Conservation (phyloP, 208 protist genomes). For the Porcisia deanei region DNA sequence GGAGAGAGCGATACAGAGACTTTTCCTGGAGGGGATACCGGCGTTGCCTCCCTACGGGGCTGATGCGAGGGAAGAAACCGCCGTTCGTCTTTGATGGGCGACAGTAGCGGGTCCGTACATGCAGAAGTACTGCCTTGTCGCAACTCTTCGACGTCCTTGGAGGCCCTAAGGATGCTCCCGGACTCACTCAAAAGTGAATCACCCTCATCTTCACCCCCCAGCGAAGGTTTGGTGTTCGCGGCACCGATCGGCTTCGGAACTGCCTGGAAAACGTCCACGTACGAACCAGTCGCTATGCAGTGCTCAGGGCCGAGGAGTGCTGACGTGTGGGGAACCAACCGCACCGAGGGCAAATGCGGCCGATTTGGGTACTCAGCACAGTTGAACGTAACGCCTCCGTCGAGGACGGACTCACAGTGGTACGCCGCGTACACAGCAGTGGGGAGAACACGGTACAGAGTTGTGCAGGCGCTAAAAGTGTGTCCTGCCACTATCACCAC, state of each 20-base stretch:
- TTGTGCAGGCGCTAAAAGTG: conserved; percentile 10
- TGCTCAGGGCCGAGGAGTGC: conserved; percentile 6
- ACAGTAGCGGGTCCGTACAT: conserved; percentile 10
- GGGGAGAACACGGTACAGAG: conserved; percentile 27
- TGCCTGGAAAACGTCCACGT: conserved; percentile 8
- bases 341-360: conserved; percentile 5
- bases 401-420: not conserved
- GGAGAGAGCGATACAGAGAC: too few relatives aligned
- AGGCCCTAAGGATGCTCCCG: too few relatives aligned
- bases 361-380: not conserved
- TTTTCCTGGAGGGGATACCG: not conserved
- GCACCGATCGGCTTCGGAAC: not conserved
- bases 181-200: not conserved
- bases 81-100: not conserved
- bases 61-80: too few relatives aligned
- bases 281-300: not conserved
- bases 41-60: not conserved
- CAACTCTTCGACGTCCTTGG: not conserved
- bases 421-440: conserved; percentile 3
- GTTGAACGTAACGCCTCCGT: not conserved
- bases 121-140: conserved; percentile 1
- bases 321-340: conserved; percentile 32
- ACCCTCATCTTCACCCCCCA: not conserved
- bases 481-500: conserved; percentile 24
- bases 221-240: not conserved